Evolutionary conservation across 768 basidiomycete genomes (phyloP), one percentile per base, ranked within the genome.

Genomic region (Naganishia kalamii): DNA sequence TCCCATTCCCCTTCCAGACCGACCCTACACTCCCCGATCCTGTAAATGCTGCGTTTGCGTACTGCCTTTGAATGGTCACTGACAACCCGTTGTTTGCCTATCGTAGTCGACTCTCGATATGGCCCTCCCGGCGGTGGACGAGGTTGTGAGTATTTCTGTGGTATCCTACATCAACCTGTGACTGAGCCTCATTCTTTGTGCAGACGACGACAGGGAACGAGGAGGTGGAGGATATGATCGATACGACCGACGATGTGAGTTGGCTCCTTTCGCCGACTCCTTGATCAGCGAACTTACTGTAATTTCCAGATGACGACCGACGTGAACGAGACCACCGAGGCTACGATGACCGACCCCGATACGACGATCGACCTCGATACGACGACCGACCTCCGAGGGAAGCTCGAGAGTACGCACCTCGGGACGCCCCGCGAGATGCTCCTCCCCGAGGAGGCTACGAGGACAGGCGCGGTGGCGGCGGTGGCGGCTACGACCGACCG

Each of bases 21-120:
- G 91, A 33, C 90, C 86, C 0, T 96, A 97, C 74, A 90, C 92
- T 75, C 92, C 91, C 43, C 85, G 92, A 66, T 90, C 92, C 0
- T 91, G 66, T 68, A 46, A 47, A 52, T 60, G 44, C 8, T 3
- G 25, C 12, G 37, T 19, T 30, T 11, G 4, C 12, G 2, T 15
- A 17, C 33, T 23, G 10, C 15, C 8, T 2, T 17, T 12, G 10
- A 23, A n/a, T 48, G 15, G 32, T 13, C 35, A 29, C 61, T 57
- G 60, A 43, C 29, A 17, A 6, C 51, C n/a, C 1, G n/a, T 43
- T 29, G 2, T 48, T 25, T 51, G 21, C 27, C 10, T 15, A 4
- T 23, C 23, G 8, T 27, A 63, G 66, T 92, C 76, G 90, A 93
- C 78, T 86, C 86, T 69, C 88, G 90, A 70, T 93, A 93, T 80